Evolutionary conservation across 371 early-diverging fungal genomes (phyloP).

Genomic region (Syncephalastrum monosporum): DNA sequence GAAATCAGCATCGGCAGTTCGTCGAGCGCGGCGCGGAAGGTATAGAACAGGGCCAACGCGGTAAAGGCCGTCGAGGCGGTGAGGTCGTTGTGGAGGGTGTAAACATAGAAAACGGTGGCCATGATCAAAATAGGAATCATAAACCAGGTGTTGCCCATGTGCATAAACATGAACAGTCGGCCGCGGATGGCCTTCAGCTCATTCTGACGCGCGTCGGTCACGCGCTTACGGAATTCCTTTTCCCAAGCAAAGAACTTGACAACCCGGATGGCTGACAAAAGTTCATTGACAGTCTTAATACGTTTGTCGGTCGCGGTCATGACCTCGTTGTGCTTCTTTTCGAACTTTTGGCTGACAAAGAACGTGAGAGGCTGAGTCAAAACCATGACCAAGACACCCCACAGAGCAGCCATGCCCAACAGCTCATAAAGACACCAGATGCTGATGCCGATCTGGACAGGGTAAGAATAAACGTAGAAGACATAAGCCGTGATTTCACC

Average conservation of each 20-base stretch:
- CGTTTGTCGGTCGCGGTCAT: conserved; percentile 66
- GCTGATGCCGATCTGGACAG: conserved; percentile 58
- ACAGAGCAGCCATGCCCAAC: conserved; percentile 63
- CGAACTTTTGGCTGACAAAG: conserved; percentile 47
- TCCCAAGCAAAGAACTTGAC: conserved; percentile 87
- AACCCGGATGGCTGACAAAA: conserved; percentile 72
- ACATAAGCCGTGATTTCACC: conserved; percentile 52
- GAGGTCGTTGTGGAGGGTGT: conserved; percentile 52
- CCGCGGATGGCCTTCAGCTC: conserved; percentile 50
- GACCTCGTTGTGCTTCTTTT: conserved; percentile 48
- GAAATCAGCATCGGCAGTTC: conserved; percentile 67
- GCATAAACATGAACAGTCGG: conserved; percentile 44
- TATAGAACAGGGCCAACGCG: conserved; percentile 60
- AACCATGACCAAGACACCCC: conserved; percentile 60
- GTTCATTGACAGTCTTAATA: conserved; percentile 67
- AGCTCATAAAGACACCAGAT: conserved; percentile 61
- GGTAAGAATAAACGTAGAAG: conserved; percentile 58
- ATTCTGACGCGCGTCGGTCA: conserved; percentile 45
- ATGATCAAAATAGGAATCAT: conserved; percentile 57
- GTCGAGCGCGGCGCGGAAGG: conserved; percentile 67
- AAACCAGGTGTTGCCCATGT: conserved; percentile 47
- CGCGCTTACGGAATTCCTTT: conserved; percentile 57
- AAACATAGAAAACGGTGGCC: conserved; percentile 50
- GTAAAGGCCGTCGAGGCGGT: conserved; percentile 66
- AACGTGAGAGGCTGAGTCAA: conserved; percentile 62